Base-by-base conservation (phyloP, 2,329 filamentous ascomycete species). In the Diaporthe caulivora region DNA sequence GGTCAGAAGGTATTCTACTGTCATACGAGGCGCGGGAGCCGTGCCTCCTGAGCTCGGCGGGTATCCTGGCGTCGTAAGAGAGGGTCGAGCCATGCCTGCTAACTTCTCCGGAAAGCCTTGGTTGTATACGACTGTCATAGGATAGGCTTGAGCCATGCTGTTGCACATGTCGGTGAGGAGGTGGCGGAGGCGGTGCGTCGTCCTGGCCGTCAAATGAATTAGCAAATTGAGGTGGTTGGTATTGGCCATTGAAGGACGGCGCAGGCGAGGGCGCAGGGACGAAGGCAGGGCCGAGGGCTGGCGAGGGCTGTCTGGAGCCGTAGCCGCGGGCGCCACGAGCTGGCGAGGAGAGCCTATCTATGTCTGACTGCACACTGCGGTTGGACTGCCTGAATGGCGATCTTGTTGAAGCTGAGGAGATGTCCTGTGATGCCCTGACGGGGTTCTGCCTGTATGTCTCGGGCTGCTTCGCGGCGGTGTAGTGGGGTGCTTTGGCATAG, bases 151-250 rank as follows among this genome's bases (percentile, higher is more conserved):
- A 71, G 24, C 58, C 73, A 51, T 76, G 75, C 11, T 74, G 65
- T 10, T 71, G 37, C 42, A 70, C 64, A 82, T 95, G 94, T 10
- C 95, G 92, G 76, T 97, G 95, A 11, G 93, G 93, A 0, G 95
- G 95, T 2, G 95, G 92, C 2, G 95, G 95, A 10, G 95, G 95
- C 24, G 95, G 94, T 11, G 93, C 93, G 26, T 90, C 91, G 53
- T 89, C 88, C 49, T 85, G 84, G 57, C 86, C 81, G 26, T 83
- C 79, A 72, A 80, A 44, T 6, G 76, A 74, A 11, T 77, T 74
- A 71, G 71, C 70, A 70, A 75, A 67, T 18, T 51, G 76, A 29
- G 76, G 77, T 44, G 77, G 77, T 49, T 76, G 55, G 44, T 76
- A 74, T 44, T 75, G 73, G 77, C 79, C 81, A 78, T 79, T 80